Conservation (phyloP, 352 stramenopile genomes). For the Blastocystis sp. region DNA sequence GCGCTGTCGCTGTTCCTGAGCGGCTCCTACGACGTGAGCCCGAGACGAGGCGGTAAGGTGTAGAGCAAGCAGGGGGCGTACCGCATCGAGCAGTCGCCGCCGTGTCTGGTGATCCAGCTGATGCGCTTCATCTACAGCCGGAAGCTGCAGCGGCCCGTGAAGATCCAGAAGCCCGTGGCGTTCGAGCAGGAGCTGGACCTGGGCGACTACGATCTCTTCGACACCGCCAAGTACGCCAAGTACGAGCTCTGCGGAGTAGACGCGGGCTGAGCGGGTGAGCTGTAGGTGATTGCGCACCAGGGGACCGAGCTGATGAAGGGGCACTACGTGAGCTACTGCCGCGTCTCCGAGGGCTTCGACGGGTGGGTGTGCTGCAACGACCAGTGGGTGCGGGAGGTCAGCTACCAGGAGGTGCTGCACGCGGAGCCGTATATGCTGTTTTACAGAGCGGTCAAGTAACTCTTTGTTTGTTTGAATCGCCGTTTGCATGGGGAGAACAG, state of each 20-base stretch:
- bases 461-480: constrained; percentile 20
- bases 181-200: constrained; percentile 12
- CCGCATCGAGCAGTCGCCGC: constrained; percentile 11
- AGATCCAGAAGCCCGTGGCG: constrained; percentile 10
- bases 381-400: constrained; percentile 49
- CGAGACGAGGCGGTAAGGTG: background rate
- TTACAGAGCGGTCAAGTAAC: background rate
- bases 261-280: background rate
- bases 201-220: background rate
- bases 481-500: background rate
- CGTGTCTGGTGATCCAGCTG: constrained; percentile 50
- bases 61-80: constrained; percentile 10
- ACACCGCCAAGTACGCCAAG: background rate
- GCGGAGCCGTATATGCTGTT: constrained; percentile 59
- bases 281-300: constrained; percentile 48
- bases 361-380: constrained; percentile 51
- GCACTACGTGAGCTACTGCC: constrained; percentile 39
- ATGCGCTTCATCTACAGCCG: constrained; percentile 53
- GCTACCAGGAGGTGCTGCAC: constrained; percentile 59
- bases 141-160: background rate
- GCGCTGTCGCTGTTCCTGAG: constrained; percentile 8
- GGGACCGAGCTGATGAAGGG: constrained; percentile 28
- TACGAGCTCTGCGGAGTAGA: constrained; percentile 53
- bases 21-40: background rate
- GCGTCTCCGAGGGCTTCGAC: background rate